These are phyloP conservation scores for Dalbergia cochinchinensis DNA, from an alignment of 306 rosid species.

Conservation along the genomic window DNA sequence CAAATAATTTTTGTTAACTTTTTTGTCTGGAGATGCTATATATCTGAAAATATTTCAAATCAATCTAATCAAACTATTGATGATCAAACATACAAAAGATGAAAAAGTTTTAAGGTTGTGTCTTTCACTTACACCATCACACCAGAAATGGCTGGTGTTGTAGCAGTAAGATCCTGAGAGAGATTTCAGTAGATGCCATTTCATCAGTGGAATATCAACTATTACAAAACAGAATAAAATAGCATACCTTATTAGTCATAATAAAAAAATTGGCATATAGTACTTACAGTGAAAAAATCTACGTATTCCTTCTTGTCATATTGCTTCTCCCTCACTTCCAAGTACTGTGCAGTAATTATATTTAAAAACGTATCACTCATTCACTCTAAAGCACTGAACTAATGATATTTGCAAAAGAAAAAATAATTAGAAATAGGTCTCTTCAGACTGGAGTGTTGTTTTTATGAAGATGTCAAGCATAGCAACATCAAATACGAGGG, in stretches of 20 bases:
- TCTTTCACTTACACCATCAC: constrained; percentile 80
- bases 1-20: constrained; percentile 71
- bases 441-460: background rate
- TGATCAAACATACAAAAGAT: constrained; percentile 38
- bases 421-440: background rate
- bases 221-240: constrained; percentile 26
- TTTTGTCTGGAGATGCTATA: constrained; percentile 84
- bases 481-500: background rate
- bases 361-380: constrained; percentile 18
- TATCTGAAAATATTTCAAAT: constrained; percentile 59
- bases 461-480: background rate
- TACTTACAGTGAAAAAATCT: constrained; percentile 84
- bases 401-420: constrained; percentile 6
- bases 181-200: constrained; percentile 30
- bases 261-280: constrained; percentile 3
- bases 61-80: constrained; percentile 19
- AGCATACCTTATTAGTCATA: background rate
- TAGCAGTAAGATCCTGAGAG: constrained; percentile 64
- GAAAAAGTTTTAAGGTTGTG: constrained; percentile 30
- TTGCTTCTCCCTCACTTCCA: constrained; percentile 96
- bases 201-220: constrained; percentile 12
- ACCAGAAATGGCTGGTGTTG: constrained; percentile 71
- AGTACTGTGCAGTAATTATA: constrained; percentile 62
- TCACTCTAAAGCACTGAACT: constrained; percentile 16
- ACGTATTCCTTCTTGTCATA: constrained; percentile 81